phyloP scores from a whole-genome alignment of 192 early-diverging fungal species.

The Coemansia sp. region DNA sequence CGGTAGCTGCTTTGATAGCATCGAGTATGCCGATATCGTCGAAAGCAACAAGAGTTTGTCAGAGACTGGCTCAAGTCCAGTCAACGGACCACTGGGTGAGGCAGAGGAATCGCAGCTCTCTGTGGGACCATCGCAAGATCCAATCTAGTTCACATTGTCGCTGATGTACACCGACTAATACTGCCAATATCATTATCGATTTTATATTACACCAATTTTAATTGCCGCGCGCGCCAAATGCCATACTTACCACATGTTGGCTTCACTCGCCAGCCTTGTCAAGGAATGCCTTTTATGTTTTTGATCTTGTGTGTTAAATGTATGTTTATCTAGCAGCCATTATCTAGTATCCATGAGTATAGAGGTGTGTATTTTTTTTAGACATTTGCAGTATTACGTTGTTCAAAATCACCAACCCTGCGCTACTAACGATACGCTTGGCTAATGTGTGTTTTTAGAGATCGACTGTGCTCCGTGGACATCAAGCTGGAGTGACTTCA shows the following conservation, averaged over 20 bases:
- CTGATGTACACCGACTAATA: not conserved
- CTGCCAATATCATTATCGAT: not conserved
- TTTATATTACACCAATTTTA: not conserved
- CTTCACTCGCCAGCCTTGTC: not conserved
- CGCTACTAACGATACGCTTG: not conserved
- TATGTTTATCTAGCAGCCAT: not conserved
- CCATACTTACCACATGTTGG: not conserved
- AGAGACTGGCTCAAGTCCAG: not conserved
- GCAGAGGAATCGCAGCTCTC: not conserved
- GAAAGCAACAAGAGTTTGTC: conserved; percentile 10
- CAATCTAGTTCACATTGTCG: not conserved
- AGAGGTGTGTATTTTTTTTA: not conserved
- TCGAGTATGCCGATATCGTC: conserved; percentile 4
- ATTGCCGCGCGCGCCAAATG: not conserved
- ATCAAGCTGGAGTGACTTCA: conserved; percentile 24
- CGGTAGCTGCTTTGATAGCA: conserved; percentile 6
- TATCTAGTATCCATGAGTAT: not conserved
- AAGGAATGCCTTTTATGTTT: not conserved
- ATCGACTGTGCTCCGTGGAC: conserved; percentile 15
- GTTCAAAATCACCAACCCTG: not conserved
- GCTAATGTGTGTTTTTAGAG: not conserved
- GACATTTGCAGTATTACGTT: not conserved
- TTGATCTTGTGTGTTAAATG: not conserved
- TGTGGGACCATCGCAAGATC: not conserved
- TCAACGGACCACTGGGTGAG: not conserved